phyloP scores from a whole-genome alignment of 805 yeast species.

The Wickerhamiella cacticola region DNA sequence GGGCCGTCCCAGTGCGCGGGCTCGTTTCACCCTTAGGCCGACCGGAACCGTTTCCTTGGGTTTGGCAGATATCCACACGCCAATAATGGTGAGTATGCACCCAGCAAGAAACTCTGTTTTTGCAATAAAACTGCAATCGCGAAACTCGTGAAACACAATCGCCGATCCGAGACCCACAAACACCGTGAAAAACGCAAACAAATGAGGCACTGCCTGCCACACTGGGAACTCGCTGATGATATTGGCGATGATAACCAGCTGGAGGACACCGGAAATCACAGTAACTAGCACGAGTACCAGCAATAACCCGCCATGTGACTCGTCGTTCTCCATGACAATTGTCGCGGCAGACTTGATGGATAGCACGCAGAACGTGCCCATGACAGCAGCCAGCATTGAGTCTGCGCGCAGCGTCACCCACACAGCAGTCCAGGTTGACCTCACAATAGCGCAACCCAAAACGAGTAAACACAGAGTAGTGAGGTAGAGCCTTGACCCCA shows the following conservation, averaged over 20 bases:
- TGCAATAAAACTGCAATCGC: slow-evolving; percentile 23
- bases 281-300: slow-evolving; percentile 28
- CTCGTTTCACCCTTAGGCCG: slow-evolving; percentile 1
- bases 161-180: slow-evolving; percentile 36
- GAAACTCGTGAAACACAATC: slow-evolving; percentile 34
- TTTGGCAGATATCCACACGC: slow-evolving; percentile 30
- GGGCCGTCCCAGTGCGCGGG: not conserved
- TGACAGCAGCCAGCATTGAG: slow-evolving; percentile 27
- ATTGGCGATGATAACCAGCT: slow-evolving; percentile 32
- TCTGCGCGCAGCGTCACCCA: not conserved
- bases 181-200: slow-evolving; percentile 38
- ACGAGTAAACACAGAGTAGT: not conserved
- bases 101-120: slow-evolving; percentile 28
- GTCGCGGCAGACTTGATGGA: slow-evolving; percentile 33
- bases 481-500: not conserved
- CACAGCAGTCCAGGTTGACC: not conserved
- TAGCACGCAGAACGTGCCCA: slow-evolving; percentile 40
- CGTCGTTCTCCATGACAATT: slow-evolving; percentile 14
- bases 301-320: not conserved
- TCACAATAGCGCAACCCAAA: not conserved
- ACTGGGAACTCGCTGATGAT: slow-evolving; percentile 34
- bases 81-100: slow-evolving; percentile 31
- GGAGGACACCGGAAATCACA: slow-evolving; percentile 33
- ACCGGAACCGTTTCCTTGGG: slow-evolving; percentile 17
- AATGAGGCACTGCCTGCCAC: slow-evolving; percentile 40